These are phyloP conservation scores for Fremontodendron californicum DNA, from an alignment of 345 rosid genomes.

Conservation along the genomic window DNA sequence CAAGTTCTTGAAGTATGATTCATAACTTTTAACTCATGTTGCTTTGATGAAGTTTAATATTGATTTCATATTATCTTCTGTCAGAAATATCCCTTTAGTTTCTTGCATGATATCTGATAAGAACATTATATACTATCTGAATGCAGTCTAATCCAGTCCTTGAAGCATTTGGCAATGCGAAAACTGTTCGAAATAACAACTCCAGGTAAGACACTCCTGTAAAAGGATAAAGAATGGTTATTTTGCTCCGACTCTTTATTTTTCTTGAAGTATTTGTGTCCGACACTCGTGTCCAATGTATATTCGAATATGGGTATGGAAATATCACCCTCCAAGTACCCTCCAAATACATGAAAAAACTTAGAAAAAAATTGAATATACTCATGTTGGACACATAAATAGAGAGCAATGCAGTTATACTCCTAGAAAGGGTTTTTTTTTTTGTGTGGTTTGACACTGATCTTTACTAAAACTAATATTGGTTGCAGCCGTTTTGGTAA, in stretches of 20 bases:
- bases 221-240: not conserved
- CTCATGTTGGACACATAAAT: no score
- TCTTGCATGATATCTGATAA: slow-evolving; percentile 12
- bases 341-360: no score
- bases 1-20: slow-evolving; percentile 76
- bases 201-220: slow-evolving; percentile 51
- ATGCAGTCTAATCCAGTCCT: slow-evolving; percentile 95
- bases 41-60: not conserved
- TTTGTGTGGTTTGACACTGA: slow-evolving; percentile 23
- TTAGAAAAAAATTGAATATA: no score
- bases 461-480: slow-evolving; percentile 28
- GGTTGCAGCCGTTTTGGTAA: slow-evolving; percentile 89
- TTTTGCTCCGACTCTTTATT: not conserved
- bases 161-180: slow-evolving; percentile 96
- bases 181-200: slow-evolving; percentile 91
- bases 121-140: slow-evolving; percentile 23
- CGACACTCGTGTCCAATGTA: no score
- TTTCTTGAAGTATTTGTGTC: no score
- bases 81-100: not conserved
- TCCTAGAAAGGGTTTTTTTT: no score
- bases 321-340: no score
- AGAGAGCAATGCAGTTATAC: no score
- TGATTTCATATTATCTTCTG: not conserved
- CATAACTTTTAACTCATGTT: not conserved
- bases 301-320: no score